Evolutionary conservation across 805 yeast species (phyloP), one percentile per base, ranked within the genome.

Genomic region (Candida insectorum): DNA sequence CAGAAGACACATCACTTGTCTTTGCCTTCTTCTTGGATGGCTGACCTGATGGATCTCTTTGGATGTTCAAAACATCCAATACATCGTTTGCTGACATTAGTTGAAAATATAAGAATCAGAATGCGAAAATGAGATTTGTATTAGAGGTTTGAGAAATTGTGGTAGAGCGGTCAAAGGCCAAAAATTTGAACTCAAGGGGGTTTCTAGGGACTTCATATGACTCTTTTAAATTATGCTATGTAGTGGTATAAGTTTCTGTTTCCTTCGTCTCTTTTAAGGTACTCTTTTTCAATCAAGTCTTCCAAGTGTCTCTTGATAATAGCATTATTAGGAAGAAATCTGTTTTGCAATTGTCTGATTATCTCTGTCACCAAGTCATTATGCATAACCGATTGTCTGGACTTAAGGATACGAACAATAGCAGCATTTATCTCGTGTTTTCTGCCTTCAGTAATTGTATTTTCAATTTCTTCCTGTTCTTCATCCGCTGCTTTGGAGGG

Each of bases 341-440:
- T 62, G 24, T 67, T 62, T 15, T 66, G 56, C 30, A 87, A 62
- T 41, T 76, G 83, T 31, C 71, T 70, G 15, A 81, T 68, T 4
- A 79, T 75, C 45, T 81, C 88, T 21, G 69, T 73, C n/a, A 85
- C 62, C 33, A 88, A 64, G 24, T 80, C 81, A 44, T 77, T 78
- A 51, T 84, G 91, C 16, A 56, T 64, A 34, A 81, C 45, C 1
- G 68, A 58, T 45, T 78, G 81, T 21, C 88, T 64, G 1, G 85
- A 71, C 59, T 88, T 88, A 91, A 88, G 80, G n/a, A 81, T 77
- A 32, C 96, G 69, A 4, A 88, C 95, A 36, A 88, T 73, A 0
- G 94, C 93, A 1, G 96, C 95, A 51, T 85, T 93, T 2, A 83
- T 65, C 48, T 81, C 85, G 35, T 71, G 69, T 38, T 76, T 69